Evolutionary conservation across 1,284 basidiomycete species (phyloP).

Genomic region (Microstroma glucosiphilum): DNA sequence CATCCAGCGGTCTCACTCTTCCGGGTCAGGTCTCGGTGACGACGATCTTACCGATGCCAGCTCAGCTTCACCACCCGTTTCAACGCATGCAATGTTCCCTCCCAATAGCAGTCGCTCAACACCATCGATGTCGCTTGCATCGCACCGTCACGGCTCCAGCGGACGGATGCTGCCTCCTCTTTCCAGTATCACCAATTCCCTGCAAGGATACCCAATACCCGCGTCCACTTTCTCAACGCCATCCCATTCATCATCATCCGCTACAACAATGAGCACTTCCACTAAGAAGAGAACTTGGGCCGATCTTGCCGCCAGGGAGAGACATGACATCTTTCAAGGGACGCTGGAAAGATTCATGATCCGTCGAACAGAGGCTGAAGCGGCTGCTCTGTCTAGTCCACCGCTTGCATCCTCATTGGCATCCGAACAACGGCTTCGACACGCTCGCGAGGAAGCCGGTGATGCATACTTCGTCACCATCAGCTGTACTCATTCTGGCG

Average conservation of each 20-base stretch:
- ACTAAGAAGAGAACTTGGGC: neutral
- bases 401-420: neutral
- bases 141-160: neutral
- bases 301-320: neutral
- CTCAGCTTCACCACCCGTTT: neutral
- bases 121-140: neutral
- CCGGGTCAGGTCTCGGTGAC: neutral
- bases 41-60: neutral
- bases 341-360: neutral
- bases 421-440: neutral
- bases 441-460: neutral
- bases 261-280: neutral
- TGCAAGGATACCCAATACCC: neutral
- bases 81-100: neutral
- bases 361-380: neutral
- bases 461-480: conserved; percentile 56
- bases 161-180: neutral
- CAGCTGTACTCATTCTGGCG: conserved; percentile 76
- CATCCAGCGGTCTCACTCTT: neutral
- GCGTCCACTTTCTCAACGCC: neutral
- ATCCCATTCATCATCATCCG: neutral
- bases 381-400: neutral
- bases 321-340: neutral
- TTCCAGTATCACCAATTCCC: conserved; percentile 4
- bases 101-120: neutral